These are phyloP conservation scores for Diplodia scrobiculata DNA, from an alignment of 2,329 filamentous ascomycete species.

Conservation along the genomic window DNA sequence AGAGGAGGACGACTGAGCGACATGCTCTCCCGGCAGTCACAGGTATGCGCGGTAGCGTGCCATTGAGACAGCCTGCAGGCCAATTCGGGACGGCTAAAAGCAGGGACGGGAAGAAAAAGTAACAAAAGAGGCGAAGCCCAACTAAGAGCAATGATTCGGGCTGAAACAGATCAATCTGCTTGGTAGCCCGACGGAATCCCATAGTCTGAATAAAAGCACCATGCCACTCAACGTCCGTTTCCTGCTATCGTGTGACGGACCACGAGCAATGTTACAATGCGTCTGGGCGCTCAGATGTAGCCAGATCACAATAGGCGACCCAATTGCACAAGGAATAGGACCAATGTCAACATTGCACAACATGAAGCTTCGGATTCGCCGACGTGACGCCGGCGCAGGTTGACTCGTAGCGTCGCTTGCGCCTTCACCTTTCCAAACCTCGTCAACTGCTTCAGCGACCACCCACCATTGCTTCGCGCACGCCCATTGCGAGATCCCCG, in stretches of 20 bases:
- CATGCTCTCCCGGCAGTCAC: neutral
- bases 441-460: neutral
- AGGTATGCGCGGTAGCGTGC: neutral
- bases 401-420: conserved; percentile 4
- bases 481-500: conserved; percentile 1
- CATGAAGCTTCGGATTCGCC: conserved; percentile 3
- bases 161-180: neutral
- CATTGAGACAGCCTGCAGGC: neutral
- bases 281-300: neutral
- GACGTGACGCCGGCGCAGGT: neutral
- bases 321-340: neutral
- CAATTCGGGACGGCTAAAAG: neutral
- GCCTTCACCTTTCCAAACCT: conserved; percentile 2
- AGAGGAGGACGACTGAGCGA: conserved; percentile 24
- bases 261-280: neutral
- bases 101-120: neutral
- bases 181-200: neutral
- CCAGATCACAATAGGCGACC: neutral
- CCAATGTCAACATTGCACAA: neutral
- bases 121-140: neutral
- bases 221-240: neutral
- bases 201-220: neutral
- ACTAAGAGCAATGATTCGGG: neutral
- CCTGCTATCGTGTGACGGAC: neutral
- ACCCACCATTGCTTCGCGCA: neutral